Conservation (phyloP, 805 yeast genomes). For the Candida ortonii region DNA sequence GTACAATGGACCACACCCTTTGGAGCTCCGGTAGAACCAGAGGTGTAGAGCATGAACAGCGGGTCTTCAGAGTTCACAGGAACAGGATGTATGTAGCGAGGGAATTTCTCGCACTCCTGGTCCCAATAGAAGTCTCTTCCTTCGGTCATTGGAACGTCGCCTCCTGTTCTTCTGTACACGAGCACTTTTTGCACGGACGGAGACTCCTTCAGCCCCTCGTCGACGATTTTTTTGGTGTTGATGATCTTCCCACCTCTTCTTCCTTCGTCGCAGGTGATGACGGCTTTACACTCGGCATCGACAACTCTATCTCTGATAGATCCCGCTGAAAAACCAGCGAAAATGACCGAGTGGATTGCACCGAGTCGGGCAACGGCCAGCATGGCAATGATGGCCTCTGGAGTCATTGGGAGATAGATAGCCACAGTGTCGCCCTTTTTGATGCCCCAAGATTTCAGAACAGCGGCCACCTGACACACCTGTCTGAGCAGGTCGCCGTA, state of each 20-base stretch:
- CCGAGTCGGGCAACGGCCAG: constrained; percentile 92
- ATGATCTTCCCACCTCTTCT: constrained; percentile 94
- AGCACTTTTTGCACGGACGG: constrained; percentile 77
- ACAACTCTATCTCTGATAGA: constrained; percentile 86
- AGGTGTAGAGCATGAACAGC: constrained; percentile 88
- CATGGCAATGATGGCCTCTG: constrained; percentile 93
- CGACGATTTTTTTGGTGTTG: constrained; percentile 90
- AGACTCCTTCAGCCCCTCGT: constrained; percentile 80
- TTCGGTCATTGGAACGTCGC: constrained; percentile 65
- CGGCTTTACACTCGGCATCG: constrained; percentile 81
- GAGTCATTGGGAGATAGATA: constrained; percentile 95
- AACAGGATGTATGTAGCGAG: constrained; percentile 82
- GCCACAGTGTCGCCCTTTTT: constrained; percentile 95
- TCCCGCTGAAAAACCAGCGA: constrained; percentile 95
- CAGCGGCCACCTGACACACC: constrained; percentile 84
- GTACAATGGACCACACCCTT: constrained; percentile 96
- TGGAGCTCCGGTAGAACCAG: constrained; percentile 98
- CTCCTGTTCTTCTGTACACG: constrained; percentile 86
- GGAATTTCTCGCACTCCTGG: constrained; percentile 76
- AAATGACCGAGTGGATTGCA: constrained; percentile 93
- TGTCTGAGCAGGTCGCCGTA: constrained; percentile 83
- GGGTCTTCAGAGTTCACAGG: constrained; percentile 94
- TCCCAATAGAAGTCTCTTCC: constrained; percentile 97
- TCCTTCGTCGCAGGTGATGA: constrained; percentile 93
- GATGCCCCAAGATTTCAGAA: constrained; percentile 81